Conservation (phyloP, 2,329 filamentous ascomycete species). For the Exophiala bonariae region DNA sequence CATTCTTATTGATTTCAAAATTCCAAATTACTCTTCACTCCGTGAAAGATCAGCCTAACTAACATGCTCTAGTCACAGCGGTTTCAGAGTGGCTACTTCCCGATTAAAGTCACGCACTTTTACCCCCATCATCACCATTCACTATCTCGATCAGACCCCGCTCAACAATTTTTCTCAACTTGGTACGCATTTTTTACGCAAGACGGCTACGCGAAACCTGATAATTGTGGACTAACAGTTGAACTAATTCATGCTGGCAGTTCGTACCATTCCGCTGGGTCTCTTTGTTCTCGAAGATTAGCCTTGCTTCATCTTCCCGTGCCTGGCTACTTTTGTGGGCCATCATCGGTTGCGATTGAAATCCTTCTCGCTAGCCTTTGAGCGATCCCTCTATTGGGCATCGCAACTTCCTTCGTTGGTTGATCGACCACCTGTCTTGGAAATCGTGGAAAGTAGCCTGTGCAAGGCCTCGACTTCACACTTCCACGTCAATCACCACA, state of each 20-base stretch:
- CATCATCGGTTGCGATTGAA: background rate
- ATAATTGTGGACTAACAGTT: conserved; percentile 22
- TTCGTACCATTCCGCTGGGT: conserved; percentile 35
- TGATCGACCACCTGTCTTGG: background rate
- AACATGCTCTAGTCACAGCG: conserved; percentile 8
- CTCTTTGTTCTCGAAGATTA: conserved; percentile 33
- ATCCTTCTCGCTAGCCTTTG: background rate
- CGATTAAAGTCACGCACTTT: background rate
- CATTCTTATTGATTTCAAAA: conserved; percentile 4
- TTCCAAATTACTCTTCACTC: background rate
- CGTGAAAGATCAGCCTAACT: conserved; percentile 10
- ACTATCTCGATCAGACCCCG: too few species aligned
- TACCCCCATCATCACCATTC: background rate
- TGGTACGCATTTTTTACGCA: too few species aligned
- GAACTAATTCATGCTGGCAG: conserved; percentile 39
- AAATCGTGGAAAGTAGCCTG: background rate
- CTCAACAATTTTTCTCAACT: too few species aligned
- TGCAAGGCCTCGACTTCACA: too few species aligned
- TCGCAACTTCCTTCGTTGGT: background rate
- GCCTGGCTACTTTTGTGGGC: conserved; percentile 27
- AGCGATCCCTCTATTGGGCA: background rate
- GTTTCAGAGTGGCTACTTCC: conserved; percentile 1
- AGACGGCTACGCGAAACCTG: too few species aligned
- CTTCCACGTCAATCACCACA: background rate
- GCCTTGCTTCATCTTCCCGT: conserved; percentile 33